Conservation (phyloP, 2,329 filamentous ascomycete genomes). For the Trichoderma arundinaceum region DNA sequence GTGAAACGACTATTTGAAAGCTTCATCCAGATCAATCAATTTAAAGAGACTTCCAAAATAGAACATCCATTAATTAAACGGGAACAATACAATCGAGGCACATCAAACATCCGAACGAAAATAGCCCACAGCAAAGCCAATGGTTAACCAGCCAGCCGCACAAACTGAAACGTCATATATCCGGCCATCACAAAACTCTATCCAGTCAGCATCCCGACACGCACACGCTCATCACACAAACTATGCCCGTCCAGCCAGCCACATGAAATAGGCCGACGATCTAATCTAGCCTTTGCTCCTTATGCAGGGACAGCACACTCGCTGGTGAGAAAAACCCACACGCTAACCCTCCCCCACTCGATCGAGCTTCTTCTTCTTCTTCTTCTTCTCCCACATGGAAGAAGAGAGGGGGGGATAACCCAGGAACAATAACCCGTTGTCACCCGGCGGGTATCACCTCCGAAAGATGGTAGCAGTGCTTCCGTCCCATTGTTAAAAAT, state of each 20-base stretch:
- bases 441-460: not conserved
- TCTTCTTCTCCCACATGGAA: not conserved
- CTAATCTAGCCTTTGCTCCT: not conserved
- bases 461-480: not conserved
- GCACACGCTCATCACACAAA: constrained; percentile 1
- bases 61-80: not conserved
- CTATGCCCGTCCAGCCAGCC: not conserved
- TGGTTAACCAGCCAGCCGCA: not conserved
- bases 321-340: not conserved
- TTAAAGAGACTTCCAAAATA: not conserved
- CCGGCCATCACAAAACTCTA: not conserved
- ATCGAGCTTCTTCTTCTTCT: not conserved
- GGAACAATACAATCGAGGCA: too few relatives aligned
- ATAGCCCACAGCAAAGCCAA: not conserved
- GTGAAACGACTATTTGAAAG: not conserved
- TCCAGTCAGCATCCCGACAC: not conserved
- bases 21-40: too few relatives aligned
- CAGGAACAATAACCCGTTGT: too few relatives aligned
- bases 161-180: not conserved
- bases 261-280: not conserved
- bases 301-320: constrained; percentile 21
- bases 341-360: not conserved
- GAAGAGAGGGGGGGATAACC: not conserved
- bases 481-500: not conserved
- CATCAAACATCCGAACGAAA: too few relatives aligned